These are phyloP conservation scores for Globisporangium viniferum DNA, from an alignment of 352 stramenopile species.

Conservation along the genomic window DNA sequence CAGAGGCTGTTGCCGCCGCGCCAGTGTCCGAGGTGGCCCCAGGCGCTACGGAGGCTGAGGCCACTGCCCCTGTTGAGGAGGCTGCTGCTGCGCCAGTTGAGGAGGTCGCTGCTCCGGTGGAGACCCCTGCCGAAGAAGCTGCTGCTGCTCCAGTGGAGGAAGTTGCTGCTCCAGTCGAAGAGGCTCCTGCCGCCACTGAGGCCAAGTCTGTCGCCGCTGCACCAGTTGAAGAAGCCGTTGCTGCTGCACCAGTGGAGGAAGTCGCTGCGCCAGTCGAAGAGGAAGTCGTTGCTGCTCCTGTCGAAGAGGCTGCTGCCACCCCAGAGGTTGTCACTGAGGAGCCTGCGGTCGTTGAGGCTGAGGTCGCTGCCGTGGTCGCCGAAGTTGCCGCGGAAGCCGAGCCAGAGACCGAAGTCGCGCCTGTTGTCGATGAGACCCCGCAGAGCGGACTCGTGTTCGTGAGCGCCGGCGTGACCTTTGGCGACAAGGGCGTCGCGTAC, in stretches of 20 bases:
- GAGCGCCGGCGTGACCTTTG: slow-evolving; percentile 36
- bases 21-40: neutral
- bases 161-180: slow-evolving; percentile 6
- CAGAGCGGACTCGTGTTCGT: slow-evolving; percentile 36
- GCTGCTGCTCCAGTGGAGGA: slow-evolving; percentile 11
- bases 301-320: slow-evolving; percentile 16
- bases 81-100: slow-evolving; percentile 9
- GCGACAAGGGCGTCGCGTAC: slow-evolving; percentile 51
- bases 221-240: slow-evolving; percentile 8
- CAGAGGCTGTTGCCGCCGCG: neutral
- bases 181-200: slow-evolving; percentile 17
- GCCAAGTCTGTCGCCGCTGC: slow-evolving; percentile 1
- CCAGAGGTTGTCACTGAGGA: slow-evolving; percentile 8
- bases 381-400: slow-evolving; percentile 11
- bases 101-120: slow-evolving; percentile 17
- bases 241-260: slow-evolving; percentile 19
- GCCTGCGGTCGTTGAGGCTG: slow-evolving; percentile 5
- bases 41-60: neutral
- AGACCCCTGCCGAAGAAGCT: slow-evolving; percentile 22
- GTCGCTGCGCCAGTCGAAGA: slow-evolving; percentile 14
- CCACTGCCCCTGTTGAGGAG: slow-evolving; percentile 5
- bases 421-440: slow-evolving; percentile 15
- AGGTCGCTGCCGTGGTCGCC: slow-evolving; percentile 2
- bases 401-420: slow-evolving; percentile 13
- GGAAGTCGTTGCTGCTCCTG: slow-evolving; percentile 16